Percentiles rank a stretch among this genome's conserved stretches.
These are phyloP conservation scores for Aspergillus heteromorphus DNA, from an alignment of 495 filamentous ascomycete genomes.

Conservation along the genomic window DNA sequence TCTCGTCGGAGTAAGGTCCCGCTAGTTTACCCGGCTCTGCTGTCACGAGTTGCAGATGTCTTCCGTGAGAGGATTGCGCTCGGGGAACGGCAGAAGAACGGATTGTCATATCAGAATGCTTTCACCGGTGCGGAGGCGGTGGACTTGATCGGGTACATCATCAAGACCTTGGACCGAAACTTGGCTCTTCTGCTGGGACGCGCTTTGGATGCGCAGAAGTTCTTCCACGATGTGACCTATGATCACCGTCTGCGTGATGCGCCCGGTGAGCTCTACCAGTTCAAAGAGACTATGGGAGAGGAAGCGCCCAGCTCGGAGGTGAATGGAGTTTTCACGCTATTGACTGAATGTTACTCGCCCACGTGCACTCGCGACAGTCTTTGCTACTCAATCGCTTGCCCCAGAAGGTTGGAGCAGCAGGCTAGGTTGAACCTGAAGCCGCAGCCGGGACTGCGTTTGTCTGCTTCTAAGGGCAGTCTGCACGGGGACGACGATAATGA, in stretches of 20 bases:
- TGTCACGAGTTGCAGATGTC: constrained; percentile 84
- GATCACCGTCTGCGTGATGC: constrained; percentile 93
- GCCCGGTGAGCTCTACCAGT: constrained; percentile 87
- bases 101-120: constrained; percentile 91
- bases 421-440: constrained; percentile 87
- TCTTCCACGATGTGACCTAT: constrained; percentile 99
- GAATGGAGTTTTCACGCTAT: constrained; percentile 92
- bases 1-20: constrained; percentile 56
- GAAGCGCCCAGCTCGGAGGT: constrained; percentile 74
- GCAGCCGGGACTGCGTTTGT: constrained; percentile 77
- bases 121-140: constrained; percentile 95
- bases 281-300: constrained; percentile 86
- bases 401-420: constrained; percentile 89
- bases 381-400: constrained; percentile 98
- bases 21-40: constrained; percentile 85
- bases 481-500: constrained; percentile 81
- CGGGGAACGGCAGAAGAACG: constrained; percentile 91
- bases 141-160: constrained; percentile 88
- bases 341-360: constrained; percentile 97
- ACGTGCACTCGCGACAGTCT: constrained; percentile 92
- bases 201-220: constrained; percentile 95
- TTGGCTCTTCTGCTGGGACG: constrained; percentile 89
- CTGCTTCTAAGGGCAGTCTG: constrained; percentile 74
- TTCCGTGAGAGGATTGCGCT: constrained; percentile 81
- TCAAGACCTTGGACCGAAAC: constrained; percentile 93